Evolutionary conservation across 2,329 filamentous ascomycete genomes (phyloP).

Genomic region (Venturia nashicola): DNA sequence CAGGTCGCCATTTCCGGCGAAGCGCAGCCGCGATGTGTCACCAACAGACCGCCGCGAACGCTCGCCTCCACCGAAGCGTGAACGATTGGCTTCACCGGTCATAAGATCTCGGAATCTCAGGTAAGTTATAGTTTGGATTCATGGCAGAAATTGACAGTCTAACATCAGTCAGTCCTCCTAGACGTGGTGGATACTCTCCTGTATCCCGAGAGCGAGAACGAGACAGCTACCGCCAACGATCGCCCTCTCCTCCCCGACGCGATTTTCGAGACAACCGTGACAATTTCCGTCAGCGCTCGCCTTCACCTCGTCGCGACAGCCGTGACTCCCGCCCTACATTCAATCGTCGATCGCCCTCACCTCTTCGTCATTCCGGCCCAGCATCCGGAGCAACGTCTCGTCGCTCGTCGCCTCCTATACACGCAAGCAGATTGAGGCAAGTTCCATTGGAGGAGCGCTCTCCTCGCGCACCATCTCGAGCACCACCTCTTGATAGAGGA

Average conservation of each 20-base stretch:
- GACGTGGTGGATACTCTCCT: constrained; percentile 30
- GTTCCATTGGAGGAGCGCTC: constrained; percentile 15
- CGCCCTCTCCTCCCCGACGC: constrained; percentile 42
- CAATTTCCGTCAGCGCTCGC: constrained; percentile 40
- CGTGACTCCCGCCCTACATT: constrained; percentile 14
- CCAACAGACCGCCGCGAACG: constrained; percentile 32
- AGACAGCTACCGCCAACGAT: constrained; percentile 38
- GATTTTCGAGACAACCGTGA: constrained; percentile 35
- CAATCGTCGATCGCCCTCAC: constrained; percentile 4
- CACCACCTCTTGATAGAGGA: not conserved
- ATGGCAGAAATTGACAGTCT: not conserved
- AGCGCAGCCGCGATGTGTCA: constrained; percentile 33
- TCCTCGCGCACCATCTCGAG: constrained; percentile 12
- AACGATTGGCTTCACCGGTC: constrained; percentile 27
- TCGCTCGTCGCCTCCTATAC: constrained; percentile 47
- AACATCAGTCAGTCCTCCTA: constrained; percentile 1
- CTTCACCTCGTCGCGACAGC: constrained; percentile 29
- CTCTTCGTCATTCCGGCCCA: constrained; percentile 34
- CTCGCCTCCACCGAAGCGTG: constrained; percentile 28
- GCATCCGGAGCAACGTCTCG: constrained; percentile 46
- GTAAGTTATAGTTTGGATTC: constrained; percentile 14
- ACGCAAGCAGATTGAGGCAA: constrained; percentile 39
- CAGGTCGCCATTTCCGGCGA: constrained; percentile 30
- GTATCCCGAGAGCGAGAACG: constrained; percentile 24
- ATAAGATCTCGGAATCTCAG: constrained; percentile 27